Evolutionary conservation across 2,329 filamentous ascomycete species (phyloP), one percentile per base, ranked within the genome.

Genomic region (Fusarium napiforme): DNA sequence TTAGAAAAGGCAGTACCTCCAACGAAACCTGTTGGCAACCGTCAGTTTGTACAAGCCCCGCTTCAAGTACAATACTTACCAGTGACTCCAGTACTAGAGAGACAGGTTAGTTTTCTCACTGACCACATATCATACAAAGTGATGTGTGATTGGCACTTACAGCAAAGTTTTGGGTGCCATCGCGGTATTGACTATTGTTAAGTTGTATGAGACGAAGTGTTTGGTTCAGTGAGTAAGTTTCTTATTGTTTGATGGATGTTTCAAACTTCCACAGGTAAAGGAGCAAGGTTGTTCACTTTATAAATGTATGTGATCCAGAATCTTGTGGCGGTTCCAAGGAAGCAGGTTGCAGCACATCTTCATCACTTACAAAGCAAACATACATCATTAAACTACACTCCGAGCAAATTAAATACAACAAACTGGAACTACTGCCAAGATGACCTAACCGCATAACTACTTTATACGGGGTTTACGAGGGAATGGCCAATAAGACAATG

Each of bases 1-100:
- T 80, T 77, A 55, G 85, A 82, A 42, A 89, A 83, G 10, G 84
- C 82, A 40, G 86, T 83, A 11, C 87, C 88, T 46, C 88, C 88
- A 61, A 89, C 84, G 75, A 86, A 89, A 67, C 88, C 87, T 80
- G 14, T 9, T 18, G 23, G 21, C 6, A 63, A 64, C 10, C 58
- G 49, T 75, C 14, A 69, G 36, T 43, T 26, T 43, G 23, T 9
- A 16, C 8, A 26, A 7, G 15, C 11, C 12, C 14, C 7, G 4
- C 15, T 18, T 4, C 7, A 9, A 4, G 3, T 21, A 18, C 5
- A 0, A 50, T 34, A n/a, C 23, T 67, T 80, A 85, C 84, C 84
- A 55, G 84, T 85, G 23, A 79, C 82, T n/a, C 84, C 84, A 40
- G 84, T 86, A 23, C 85, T 86, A 32, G 2, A 43, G 6, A 1